These are phyloP conservation scores for Datura wrightii DNA, from an alignment of 257 asterid species.

Conservation along the genomic window DNA sequence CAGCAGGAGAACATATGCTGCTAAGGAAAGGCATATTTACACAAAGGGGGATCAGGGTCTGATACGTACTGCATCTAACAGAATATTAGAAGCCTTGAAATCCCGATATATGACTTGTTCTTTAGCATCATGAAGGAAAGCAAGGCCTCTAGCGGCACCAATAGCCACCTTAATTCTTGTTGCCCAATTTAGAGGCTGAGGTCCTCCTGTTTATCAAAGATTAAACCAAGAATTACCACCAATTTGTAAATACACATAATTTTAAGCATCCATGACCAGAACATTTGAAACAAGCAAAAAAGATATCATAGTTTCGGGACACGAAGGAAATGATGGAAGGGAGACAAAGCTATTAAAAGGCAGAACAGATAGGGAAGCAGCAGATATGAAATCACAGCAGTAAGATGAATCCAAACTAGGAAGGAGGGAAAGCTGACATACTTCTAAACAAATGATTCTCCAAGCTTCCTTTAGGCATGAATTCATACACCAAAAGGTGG, in stretches of 20 bases:
- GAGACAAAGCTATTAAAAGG: not conserved
- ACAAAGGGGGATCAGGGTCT: not conserved
- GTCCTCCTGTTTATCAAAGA: slow-evolving; percentile 68
- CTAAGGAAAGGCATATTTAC: not conserved
- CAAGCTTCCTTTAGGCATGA: slow-evolving; percentile 97
- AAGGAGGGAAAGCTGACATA: slow-evolving; percentile 40
- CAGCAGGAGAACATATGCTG: not conserved
- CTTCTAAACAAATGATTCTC: slow-evolving; percentile 95
- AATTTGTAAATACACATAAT: slow-evolving; percentile 24
- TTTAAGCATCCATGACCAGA: not conserved
- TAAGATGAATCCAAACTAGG: not conserved
- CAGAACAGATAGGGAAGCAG: not conserved
- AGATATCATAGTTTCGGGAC: not conserved
- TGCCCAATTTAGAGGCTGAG: slow-evolving; percentile 85
- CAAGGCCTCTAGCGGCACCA: slow-evolving; percentile 92
- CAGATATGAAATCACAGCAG: not conserved
- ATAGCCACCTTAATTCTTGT: slow-evolving; percentile 90
- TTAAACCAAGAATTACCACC: slow-evolving; percentile 3
- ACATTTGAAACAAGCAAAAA: too few species aligned
- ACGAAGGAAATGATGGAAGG: not conserved
- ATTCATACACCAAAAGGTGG: slow-evolving; percentile 89
- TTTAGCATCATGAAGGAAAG: slow-evolving; percentile 86
- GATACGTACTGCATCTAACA: slow-evolving; percentile 73
- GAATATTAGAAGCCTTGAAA: slow-evolving; percentile 90
- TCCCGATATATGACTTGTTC: slow-evolving; percentile 87